Evolutionary conservation across 495 filamentous ascomycete genomes (phyloP).

Genomic region (Penicillium longicatenatum): DNA sequence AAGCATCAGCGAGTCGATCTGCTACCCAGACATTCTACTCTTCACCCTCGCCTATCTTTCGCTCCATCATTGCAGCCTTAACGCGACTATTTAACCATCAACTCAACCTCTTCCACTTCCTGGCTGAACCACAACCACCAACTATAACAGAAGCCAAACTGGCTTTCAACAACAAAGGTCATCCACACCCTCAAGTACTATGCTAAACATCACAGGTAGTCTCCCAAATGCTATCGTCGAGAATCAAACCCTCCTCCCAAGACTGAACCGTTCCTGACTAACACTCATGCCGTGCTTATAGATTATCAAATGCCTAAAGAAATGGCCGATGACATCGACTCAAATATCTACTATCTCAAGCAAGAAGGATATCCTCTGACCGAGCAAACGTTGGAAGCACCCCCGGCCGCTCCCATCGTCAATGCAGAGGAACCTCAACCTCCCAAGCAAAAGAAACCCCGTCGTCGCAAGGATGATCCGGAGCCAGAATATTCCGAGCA

Average conservation of each 20-base stretch:
- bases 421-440: neutral
- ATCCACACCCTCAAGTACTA: neutral
- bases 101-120: neutral
- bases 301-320: neutral
- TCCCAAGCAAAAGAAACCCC: constrained; percentile 1
- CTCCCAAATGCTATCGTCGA: neutral
- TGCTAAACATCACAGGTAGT: neutral
- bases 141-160: neutral
- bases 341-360: neutral
- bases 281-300: neutral
- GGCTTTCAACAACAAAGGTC: neutral
- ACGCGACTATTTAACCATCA: neutral
- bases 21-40: neutral
- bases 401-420: neutral
- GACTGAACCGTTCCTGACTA: neutral
- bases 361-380: neutral
- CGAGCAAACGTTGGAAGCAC: neutral
- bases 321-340: neutral
- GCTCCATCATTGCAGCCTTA: too few relatives aligned
- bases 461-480: constrained; percentile 22
- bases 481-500: constrained; percentile 63
- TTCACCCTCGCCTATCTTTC: too few relatives aligned
- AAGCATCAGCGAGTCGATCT: neutral
- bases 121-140: neutral
- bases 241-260: neutral